These are phyloP conservation scores for Roridomyces roridus DNA, from an alignment of 768 basidiomycete genomes.

Conservation along the genomic window DNA sequence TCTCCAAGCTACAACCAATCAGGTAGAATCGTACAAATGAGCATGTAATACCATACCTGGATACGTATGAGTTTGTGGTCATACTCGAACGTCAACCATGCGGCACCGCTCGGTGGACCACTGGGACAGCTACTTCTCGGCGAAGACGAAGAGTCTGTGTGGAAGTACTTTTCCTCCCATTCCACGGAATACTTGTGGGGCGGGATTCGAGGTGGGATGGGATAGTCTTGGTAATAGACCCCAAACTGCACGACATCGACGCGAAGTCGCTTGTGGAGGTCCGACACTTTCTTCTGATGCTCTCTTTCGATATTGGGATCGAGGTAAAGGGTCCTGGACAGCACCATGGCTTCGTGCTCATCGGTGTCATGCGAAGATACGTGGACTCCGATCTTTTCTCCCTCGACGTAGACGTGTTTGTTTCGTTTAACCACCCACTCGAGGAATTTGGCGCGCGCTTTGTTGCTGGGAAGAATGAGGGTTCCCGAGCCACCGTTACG, in stretches of 20 bases:
- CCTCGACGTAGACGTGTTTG: constrained; percentile 45
- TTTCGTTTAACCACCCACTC: constrained; percentile 43
- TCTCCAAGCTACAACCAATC: constrained; percentile 61
- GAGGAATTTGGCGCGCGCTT: constrained; percentile 54
- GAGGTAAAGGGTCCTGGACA: constrained; percentile 62
- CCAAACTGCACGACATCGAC: constrained; percentile 75
- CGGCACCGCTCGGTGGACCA: constrained; percentile 41
- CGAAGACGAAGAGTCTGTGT: constrained; percentile 25
- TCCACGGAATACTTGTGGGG: constrained; percentile 71
- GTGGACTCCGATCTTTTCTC: constrained; percentile 47
- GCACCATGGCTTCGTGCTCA: constrained; percentile 33
- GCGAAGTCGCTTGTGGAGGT: constrained; percentile 55
- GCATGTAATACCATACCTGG: constrained; percentile 49
- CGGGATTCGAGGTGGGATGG: constrained; percentile 31
- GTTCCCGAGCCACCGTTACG: constrained; percentile 57
- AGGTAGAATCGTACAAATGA: background rate
- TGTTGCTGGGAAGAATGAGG: constrained; percentile 40
- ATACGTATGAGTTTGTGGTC: constrained; percentile 71
- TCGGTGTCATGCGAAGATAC: background rate
- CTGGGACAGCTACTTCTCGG: constrained; percentile 14
- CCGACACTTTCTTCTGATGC: constrained; percentile 46
- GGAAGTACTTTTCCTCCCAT: constrained; percentile 61
- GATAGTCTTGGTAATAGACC: constrained; percentile 49
- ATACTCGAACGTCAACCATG: constrained; percentile 67
- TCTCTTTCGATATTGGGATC: constrained; percentile 61